Conservation (phyloP, 139 green algal genomes). For the Coelastrella sp. region DNA sequence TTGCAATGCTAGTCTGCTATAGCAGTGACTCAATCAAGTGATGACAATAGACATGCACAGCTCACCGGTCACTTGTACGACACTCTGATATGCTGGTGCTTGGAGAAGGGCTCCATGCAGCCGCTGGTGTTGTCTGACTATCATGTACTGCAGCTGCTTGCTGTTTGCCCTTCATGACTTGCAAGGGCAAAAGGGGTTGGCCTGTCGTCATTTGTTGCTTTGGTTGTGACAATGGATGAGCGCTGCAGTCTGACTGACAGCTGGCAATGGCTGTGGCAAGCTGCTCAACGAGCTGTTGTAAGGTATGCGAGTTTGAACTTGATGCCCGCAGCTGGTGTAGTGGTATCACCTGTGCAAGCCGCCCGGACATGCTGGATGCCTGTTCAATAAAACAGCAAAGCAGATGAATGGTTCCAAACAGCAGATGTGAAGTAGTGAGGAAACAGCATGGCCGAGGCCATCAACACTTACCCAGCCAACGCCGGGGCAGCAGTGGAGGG, state of each 20-base stretch:
- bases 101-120: background rate
- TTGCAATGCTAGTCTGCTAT: background rate
- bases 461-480: background rate
- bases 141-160: background rate
- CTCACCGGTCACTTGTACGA: background rate
- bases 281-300: background rate
- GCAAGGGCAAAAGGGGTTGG: background rate
- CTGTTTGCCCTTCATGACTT: background rate
- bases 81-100: conserved; percentile 10
- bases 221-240: too few species aligned
- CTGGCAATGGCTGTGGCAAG: too few species aligned
- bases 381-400: too few species aligned
- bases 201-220: conserved; percentile 20
- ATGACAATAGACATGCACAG: background rate
- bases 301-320: background rate
- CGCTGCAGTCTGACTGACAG: too few species aligned
- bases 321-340: conserved; percentile 26
- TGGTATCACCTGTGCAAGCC: background rate
- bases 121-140: background rate
- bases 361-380: conserved; percentile 26
- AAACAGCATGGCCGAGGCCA: background rate
- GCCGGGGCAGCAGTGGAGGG: too few species aligned
- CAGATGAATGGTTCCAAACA: too few species aligned
- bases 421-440: too few species aligned
- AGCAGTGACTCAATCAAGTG: background rate